Evolutionary conservation across 1,284 basidiomycete species (phyloP).

Genomic region (Cryptococcus sp.): DNA sequence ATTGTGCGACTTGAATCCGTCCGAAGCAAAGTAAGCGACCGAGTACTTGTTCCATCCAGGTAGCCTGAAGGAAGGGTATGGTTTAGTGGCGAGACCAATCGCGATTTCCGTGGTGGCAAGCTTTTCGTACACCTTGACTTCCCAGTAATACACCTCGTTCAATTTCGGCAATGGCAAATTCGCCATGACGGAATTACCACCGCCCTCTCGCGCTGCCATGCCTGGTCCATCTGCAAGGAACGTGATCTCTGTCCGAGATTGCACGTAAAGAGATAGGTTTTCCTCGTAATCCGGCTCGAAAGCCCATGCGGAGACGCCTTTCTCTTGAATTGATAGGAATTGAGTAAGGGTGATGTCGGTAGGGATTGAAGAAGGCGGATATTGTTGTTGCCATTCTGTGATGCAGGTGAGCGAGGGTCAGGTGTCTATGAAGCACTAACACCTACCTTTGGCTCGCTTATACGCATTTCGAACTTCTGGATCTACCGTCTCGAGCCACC

Average conservation of each 20-base stretch:
- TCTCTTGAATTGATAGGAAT: constrained; percentile 96
- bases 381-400: constrained; percentile 83
- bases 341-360: constrained; percentile 96
- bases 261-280: constrained; percentile 83
- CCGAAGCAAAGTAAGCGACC: constrained; percentile 89
- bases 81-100: constrained; percentile 90
- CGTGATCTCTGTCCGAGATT: constrained; percentile 90
- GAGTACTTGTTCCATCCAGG: constrained; percentile 87
- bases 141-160: constrained; percentile 98
- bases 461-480: constrained; percentile 73
- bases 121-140: constrained; percentile 96
- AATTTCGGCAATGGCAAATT: constrained; percentile 91
- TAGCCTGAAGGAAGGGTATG: constrained; percentile 87
- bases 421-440: not conserved
- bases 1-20: constrained; percentile 96
- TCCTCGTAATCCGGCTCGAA: constrained; percentile 97
- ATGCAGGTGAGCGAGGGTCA: constrained; percentile 5
- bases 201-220: constrained; percentile 56
- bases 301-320: constrained; percentile 95
- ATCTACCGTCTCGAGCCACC: constrained; percentile 85
- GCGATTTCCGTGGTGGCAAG: constrained; percentile 78
- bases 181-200: constrained; percentile 85
- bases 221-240: constrained; percentile 93
- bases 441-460: constrained; percentile 80
- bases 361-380: constrained; percentile 86